phyloP scores from a whole-genome alignment of 345 rosid genomes.

The Eucalyptus curtisii region DNA sequence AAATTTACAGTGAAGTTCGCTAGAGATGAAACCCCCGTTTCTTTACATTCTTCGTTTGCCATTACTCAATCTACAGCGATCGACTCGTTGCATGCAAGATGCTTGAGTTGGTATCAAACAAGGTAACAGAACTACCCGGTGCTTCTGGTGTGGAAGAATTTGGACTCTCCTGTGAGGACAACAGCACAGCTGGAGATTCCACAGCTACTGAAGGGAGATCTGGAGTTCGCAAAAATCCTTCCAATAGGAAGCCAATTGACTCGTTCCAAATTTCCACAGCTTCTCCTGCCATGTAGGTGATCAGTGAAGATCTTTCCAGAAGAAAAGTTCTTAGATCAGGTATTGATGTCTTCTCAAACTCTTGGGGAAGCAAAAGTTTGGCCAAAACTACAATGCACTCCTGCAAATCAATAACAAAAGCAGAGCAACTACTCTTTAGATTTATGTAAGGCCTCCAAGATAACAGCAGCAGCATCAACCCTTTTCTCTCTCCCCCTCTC shows the following conservation, averaged over 20 bases:
- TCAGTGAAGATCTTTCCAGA: neutral
- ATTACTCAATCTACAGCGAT: neutral
- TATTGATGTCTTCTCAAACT: neutral
- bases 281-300: neutral
- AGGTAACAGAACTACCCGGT: neutral
- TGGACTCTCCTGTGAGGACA: neutral
- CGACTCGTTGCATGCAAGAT: neutral
- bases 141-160: neutral
- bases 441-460: neutral
- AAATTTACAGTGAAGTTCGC: neutral
- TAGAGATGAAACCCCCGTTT: neutral
- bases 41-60: neutral
- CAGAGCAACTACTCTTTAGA: neutral
- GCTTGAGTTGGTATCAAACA: neutral
- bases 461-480: neutral
- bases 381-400: neutral
- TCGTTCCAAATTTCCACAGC: neutral
- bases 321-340: neutral
- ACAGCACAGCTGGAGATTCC: neutral
- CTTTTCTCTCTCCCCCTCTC: neutral
- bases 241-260: neutral
- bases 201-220: neutral
- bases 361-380: neutral
- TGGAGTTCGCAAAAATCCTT: neutral
- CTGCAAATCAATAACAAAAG: neutral